phyloP scores from a whole-genome alignment of 176 grass and related monocot genomes.

The Neostapfia colusana region DNA sequence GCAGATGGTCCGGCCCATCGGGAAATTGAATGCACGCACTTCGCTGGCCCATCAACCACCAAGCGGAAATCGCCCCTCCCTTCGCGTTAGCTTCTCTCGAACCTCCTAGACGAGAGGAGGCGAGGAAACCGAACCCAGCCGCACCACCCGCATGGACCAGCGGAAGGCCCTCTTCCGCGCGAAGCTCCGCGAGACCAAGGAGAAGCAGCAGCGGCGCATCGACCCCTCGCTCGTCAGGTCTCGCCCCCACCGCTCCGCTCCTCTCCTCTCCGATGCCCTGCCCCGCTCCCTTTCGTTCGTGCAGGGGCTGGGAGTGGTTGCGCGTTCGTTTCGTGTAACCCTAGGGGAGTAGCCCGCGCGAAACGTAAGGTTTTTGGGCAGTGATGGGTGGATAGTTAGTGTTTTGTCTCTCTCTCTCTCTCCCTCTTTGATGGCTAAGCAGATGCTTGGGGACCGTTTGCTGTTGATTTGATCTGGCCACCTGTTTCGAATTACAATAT shows the following conservation, averaged over 20 bases:
- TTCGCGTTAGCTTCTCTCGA: neutral
- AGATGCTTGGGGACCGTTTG: neutral
- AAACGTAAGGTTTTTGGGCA: neutral
- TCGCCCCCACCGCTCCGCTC: neutral
- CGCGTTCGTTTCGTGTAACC: constrained; percentile 22
- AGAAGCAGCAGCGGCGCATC: constrained; percentile 84
- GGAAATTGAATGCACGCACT: too few species aligned
- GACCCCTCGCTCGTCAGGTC: constrained; percentile 91
- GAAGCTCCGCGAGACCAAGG: constrained; percentile 80
- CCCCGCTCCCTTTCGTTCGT: neutral
- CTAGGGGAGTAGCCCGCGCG: neutral
- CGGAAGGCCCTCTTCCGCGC: constrained; percentile 87
- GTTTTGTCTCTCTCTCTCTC: too few species aligned
- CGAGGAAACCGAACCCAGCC: neutral
- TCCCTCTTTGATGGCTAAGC: neutral
- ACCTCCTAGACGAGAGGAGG: constrained; percentile 12
- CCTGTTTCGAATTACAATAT: neutral
- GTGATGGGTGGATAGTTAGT: neutral
- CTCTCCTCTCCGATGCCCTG: neutral
- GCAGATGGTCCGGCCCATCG: too few species aligned
- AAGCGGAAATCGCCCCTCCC: too few species aligned
- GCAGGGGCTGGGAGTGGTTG: neutral
- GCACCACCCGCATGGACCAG: constrained; percentile 57
- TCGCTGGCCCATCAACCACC: too few species aligned
- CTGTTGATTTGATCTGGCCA: neutral